phyloP scores from a whole-genome alignment of 2,329 filamentous ascomycete genomes.

The Penicillium sp. region DNA sequence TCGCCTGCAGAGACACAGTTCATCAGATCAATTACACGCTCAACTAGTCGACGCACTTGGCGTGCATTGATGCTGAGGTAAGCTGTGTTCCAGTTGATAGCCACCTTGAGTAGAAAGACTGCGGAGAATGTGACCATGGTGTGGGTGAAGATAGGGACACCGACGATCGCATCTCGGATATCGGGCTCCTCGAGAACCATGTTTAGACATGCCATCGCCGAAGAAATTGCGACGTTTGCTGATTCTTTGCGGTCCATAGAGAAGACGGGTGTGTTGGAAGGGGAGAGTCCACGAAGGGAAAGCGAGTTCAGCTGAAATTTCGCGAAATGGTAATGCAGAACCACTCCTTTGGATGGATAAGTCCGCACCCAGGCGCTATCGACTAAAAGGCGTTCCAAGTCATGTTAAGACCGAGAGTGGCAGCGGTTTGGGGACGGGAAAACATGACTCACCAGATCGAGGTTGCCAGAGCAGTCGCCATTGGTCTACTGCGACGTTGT shows the following conservation, averaged over 20 bases:
- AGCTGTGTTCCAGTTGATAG: constrained; percentile 44
- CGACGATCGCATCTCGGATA: constrained; percentile 48
- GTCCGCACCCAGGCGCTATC: constrained; percentile 48
- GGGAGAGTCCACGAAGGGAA: constrained; percentile 41
- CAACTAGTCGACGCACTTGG: constrained; percentile 38
- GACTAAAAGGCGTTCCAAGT: constrained; percentile 22
- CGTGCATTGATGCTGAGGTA: constrained; percentile 41
- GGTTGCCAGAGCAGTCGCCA: constrained; percentile 51
- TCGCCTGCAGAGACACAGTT: constrained; percentile 43
- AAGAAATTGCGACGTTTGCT: constrained; percentile 48
- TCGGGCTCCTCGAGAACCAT: constrained; percentile 48
- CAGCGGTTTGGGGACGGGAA: neutral
- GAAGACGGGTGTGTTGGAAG: constrained; percentile 42
- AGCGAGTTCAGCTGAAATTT: constrained; percentile 52
- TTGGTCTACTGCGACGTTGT: constrained; percentile 50
- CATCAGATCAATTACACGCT: constrained; percentile 41
- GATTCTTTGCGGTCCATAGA: constrained; percentile 46
- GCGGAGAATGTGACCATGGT: constrained; percentile 48
- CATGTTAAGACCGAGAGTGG: constrained; percentile 6
- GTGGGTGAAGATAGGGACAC: constrained; percentile 47
- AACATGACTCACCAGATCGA: constrained; percentile 39
- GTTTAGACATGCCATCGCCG: constrained; percentile 46
- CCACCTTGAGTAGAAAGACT: constrained; percentile 46
- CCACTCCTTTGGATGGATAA: constrained; percentile 50
- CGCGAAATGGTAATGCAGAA: constrained; percentile 53